Evolutionary conservation across 176 grass and related monocot genomes (phyloP).

Genomic region (Guadua angustifolia): DNA sequence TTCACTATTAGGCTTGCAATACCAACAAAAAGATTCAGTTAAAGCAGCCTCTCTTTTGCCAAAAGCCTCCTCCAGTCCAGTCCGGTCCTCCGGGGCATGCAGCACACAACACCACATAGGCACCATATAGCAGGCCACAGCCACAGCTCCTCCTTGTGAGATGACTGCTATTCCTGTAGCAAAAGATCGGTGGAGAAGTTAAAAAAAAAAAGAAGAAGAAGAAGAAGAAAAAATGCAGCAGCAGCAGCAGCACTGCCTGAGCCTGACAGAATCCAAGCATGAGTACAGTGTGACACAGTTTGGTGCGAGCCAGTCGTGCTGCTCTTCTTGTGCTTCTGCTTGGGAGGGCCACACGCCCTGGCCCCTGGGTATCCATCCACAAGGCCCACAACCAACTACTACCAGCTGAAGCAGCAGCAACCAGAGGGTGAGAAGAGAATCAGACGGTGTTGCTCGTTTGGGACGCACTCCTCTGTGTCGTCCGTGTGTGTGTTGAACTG

Average conservation of each 20-base stretch:
- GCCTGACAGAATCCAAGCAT: neutral
- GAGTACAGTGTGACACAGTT: neutral
- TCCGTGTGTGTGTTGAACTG: too few relatives aligned
- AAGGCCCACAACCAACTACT: too few relatives aligned
- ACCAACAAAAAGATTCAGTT: conserved; percentile 16
- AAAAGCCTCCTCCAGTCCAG: conserved; percentile 1
- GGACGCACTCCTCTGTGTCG: neutral
- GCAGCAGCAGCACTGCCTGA: neutral
- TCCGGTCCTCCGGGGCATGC: neutral
- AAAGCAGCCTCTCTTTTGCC: conserved; percentile 28
- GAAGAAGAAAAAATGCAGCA: neutral
- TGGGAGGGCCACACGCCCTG: too few relatives aligned
- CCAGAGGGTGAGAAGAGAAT: too few relatives aligned
- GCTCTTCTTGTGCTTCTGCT: neutral
- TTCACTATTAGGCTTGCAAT: neutral
- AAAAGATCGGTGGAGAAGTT: neutral
- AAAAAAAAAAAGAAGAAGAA: neutral
- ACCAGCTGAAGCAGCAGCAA: too few relatives aligned
- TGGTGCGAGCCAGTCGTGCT: neutral
- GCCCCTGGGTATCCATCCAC: too few relatives aligned
- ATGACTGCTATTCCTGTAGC: neutral
- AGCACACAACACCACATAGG: neutral
- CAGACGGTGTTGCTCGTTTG: too few relatives aligned
- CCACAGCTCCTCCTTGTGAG: neutral
- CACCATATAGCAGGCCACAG: neutral